phyloP scores from a whole-genome alignment of 768 basidiomycete species.

The Boletus rex-veris region DNA sequence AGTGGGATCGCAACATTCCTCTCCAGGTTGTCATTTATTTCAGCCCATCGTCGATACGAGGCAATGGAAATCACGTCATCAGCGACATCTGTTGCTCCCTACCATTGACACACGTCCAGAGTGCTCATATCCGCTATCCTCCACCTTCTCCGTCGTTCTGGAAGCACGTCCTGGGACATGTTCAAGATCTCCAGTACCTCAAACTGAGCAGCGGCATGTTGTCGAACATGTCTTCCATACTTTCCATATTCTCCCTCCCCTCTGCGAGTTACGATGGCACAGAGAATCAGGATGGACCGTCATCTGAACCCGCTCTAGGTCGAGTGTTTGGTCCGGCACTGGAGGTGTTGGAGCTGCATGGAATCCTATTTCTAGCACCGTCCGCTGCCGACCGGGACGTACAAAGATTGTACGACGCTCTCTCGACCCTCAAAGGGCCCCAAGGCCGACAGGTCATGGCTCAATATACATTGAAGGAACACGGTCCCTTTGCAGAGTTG shows the following conservation, averaged over 20 bases:
- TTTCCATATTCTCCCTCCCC: not conserved
- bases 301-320: not conserved
- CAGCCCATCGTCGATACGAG: too few species aligned
- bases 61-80: not conserved
- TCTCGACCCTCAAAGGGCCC: not conserved
- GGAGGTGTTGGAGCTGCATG: not conserved
- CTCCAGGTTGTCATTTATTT: not conserved
- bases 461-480: not conserved
- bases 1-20: too few species aligned
- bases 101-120: not conserved
- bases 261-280: too few species aligned
- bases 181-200: conserved; percentile 1
- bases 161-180: not conserved
- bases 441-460: not conserved
- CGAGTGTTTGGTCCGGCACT: not conserved
- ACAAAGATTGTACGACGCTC: not conserved
- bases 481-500: not conserved
- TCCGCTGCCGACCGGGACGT: not conserved
- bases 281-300: too few species aligned
- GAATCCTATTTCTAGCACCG: not conserved
- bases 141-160: not conserved
- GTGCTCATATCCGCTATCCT: not conserved
- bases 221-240: not conserved
- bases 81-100: not conserved
- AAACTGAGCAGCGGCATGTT: not conserved